Evolutionary conservation across 2,329 filamentous ascomycete genomes (phyloP), one percentile per base, ranked within the genome.

Genomic region (Cladophialophora bantiana): DNA sequence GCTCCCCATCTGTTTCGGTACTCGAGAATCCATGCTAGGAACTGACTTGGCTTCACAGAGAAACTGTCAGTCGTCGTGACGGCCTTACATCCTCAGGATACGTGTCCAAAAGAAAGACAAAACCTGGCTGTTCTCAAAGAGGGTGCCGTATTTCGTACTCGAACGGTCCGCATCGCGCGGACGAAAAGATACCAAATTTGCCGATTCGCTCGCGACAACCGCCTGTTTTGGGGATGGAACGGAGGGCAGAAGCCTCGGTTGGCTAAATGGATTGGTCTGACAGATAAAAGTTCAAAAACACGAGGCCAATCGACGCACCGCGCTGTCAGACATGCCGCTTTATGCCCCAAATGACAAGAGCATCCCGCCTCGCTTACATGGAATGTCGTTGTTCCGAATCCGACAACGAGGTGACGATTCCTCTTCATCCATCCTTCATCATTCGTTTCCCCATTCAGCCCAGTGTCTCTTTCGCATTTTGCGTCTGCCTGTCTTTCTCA

Each of bases 161-260:
- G 7, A 12, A 10, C n/a, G 53, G 20, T 26, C 26, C 20, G 18
- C 5, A 31, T 50, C 26, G 9, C 5, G 12, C 31, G 31, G 53
- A 35, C 9, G 31, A 36, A 38, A 10, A 4, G 10, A n/a, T 26
- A 13, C 9, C n/a, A 12, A 54, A n/a, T 31, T 12, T 6, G 18
- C 48, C 36, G 59, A 54, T 61, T 61, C 45, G 59, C 15, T 61
- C 59, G 59, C 59, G 59, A 61, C 59, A 53, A n/a, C 9, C 45
- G 40, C 59, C 59, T 38, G 26, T 26, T 61, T 61, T 61, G 59
- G 59, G 45, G 12, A 53, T 38, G 10, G 48, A 61, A 31, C 45
- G 18, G 45, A 32, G 26, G n/a, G n/a, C n/a, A n/a, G n/a, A n/a
- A n/a, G 48, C 34, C 48, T 61, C 59, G 59, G 59, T 31, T 38